A percentile compares a stretch with the other conserved stretches of the same genome.
These are phyloP conservation scores for Annulohypoxylon truncatum DNA, from an alignment of 2,329 filamentous ascomycete genomes.

Conservation along the genomic window DNA sequence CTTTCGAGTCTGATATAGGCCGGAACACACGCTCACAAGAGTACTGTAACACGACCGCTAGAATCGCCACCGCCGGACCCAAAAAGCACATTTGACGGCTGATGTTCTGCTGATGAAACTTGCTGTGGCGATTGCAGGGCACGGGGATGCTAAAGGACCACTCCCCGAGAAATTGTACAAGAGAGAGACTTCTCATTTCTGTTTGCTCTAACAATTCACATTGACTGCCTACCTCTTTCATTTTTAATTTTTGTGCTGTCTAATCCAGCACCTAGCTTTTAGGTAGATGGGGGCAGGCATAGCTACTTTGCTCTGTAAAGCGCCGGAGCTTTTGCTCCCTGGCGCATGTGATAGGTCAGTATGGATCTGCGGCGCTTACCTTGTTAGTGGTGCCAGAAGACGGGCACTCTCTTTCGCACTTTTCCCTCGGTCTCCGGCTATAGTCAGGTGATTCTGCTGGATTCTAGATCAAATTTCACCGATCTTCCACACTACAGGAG, in stretches of 20 bases:
- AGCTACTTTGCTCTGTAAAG: slow-evolving; percentile 30
- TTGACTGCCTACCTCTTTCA: slow-evolving; percentile 26
- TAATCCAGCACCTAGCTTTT: slow-evolving; percentile 34
- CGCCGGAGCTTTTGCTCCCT: slow-evolving; percentile 47
- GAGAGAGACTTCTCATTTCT: slow-evolving; percentile 31
- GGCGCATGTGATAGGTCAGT: slow-evolving; percentile 43
- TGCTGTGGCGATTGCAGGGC: slow-evolving; percentile 42
- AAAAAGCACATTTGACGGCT: slow-evolving; percentile 35
- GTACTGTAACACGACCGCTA: slow-evolving; percentile 36
- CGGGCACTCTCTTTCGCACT: slow-evolving; percentile 6
- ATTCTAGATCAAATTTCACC: slow-evolving; percentile 35
- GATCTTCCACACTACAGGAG: slow-evolving; percentile 18
- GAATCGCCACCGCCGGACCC: slow-evolving; percentile 34
- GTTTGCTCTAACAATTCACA: slow-evolving; percentile 28
- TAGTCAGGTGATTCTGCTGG: slow-evolving; percentile 25
- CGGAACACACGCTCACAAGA: slow-evolving; percentile 34
- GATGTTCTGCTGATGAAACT: slow-evolving; percentile 37
- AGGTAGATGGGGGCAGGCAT: slow-evolving; percentile 26
- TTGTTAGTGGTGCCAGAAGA: slow-evolving; percentile 36
- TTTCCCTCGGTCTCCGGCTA: slow-evolving; percentile 25
- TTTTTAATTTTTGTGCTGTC: slow-evolving; percentile 40
- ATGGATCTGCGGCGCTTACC: slow-evolving; percentile 39
- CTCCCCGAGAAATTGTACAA: slow-evolving; percentile 28
- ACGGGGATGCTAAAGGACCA: slow-evolving; percentile 37
- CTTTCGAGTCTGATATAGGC: slow-evolving; percentile 40